Base-by-base conservation (phyloP, 768 basidiomycete species). In the Suillus subluteus region DNA sequence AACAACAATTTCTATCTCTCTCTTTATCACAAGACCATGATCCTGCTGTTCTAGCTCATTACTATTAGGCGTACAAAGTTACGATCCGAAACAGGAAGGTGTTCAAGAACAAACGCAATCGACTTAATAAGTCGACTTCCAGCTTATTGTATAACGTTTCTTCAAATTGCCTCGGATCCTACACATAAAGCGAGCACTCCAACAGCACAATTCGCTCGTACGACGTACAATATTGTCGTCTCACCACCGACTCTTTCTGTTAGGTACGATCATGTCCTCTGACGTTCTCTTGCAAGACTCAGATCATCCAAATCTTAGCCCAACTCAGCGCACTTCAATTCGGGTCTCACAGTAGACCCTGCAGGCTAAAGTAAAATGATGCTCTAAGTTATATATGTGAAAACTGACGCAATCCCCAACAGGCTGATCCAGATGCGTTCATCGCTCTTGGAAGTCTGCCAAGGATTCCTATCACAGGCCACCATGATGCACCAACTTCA, bases 301-400 rank as follows among this genome's bases (percentile, higher is more conserved):
- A 35, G 0, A 35, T 6, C 35, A 35, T 35, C 32, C 32, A 5
- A 32, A 18, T 12, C 62, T 82, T 94, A 11, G 79, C 81, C 6
- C 89, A 90, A 78, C 85, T 94, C 63, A 83, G 91, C 70, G 81
- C 86, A 4, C 82, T 32, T 32, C n/a, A n/a, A n/a, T n/a, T n/a
- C 32, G 32, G 4, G 32, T 32, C 95, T 73, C 90, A 59, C 92
- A 95, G 74, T 90, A 92, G 76, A 83, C 87, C 0, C 81, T 95
- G 73, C 90, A 93, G 70, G 88, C 91, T 35, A 92, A 95, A 84
- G 92, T 16, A n/a, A 35, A 35, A 35, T 6, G 6, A 35, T 35
- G 35, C 35, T 35, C 6, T 6, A 35, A 6, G 6, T 6, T 35
- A 35, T 32, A 32, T 32, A 35, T 35, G 35, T 35, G 35, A 6